Percentiles rank a stretch among this genome's conserved stretches.
These are phyloP conservation scores for Leucosporidium yakuticum DNA, from an alignment of 768 basidiomycete genomes.

Conservation along the genomic window DNA sequence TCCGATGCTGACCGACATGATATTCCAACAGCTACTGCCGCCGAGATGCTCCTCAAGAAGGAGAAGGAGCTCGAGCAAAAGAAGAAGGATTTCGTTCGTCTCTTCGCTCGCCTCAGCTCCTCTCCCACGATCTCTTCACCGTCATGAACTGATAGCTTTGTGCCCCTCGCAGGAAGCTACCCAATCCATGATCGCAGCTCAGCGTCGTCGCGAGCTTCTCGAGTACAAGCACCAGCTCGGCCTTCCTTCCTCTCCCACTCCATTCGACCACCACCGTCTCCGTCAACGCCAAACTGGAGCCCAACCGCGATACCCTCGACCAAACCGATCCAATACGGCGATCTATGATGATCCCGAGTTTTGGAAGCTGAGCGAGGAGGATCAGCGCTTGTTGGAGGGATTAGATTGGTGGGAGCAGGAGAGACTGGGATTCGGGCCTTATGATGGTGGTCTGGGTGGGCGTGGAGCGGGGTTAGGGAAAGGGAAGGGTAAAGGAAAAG, in stretches of 20 bases:
- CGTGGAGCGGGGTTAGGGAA: background rate
- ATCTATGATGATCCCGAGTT: conserved; percentile 13
- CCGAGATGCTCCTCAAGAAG: conserved; percentile 8
- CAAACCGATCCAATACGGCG: too few species aligned
- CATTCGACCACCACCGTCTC: background rate
- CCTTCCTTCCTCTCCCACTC: background rate
- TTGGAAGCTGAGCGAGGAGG: background rate
- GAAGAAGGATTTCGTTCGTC: conserved; percentile 7
- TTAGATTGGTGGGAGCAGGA: background rate
- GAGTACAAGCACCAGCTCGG: conserved; percentile 17
- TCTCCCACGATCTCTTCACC: too few species aligned
- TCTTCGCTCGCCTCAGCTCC: background rate
- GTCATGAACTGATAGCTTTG: too few species aligned
- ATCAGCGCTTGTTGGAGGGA: background rate
- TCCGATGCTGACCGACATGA: too few species aligned
- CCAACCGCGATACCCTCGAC: background rate
- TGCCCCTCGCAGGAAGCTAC: too few species aligned
- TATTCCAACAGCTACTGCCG: background rate
- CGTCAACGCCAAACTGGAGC: background rate
- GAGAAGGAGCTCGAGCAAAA: conserved; percentile 9
- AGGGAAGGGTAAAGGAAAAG: background rate
- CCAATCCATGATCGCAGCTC: too few species aligned
- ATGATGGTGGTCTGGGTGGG: background rate
- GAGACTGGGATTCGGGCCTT: conserved; percentile 11
- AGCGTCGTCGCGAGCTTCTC: conserved; percentile 9